Base-by-base conservation (phyloP, 352 stramenopile genomes). In the Phytophthora podocarpi region DNA sequence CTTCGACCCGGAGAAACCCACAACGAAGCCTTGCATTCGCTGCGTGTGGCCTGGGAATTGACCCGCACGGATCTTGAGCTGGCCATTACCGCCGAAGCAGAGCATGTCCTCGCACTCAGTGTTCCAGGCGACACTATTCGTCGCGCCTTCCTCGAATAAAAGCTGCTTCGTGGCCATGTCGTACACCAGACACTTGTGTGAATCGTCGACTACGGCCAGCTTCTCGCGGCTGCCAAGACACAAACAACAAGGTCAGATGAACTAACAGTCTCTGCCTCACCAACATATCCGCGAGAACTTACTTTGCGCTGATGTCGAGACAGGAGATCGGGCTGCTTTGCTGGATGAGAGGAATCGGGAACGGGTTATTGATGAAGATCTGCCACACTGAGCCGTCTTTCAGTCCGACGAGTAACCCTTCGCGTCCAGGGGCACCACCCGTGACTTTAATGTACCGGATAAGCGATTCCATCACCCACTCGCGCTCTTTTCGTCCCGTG, bases 331-430 rank as follows among this genome's bases (percentile, higher is more conserved):
- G 61, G 49, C 82, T 86, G 48, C 59, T 85, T 42, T 97, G 85
- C 45, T 94, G 84, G 58, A 98, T 93, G 11, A 98, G 67, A 40
- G 93, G 79, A 37, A 98, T 92, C 12, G 94, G 95, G 57, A 98
- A 98, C 30, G 93, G 83, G 61, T 98, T 98, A 70, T 98, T 90
- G 59, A 98, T 84, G 74, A 97, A 98, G 28, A 98, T 89, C 52
- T 97, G 91, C 64, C 94, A 90, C 5, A 98, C 85, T 0, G 77
- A 82, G 26, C 95, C 95, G 64, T 97, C 86, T 28, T 97, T 90
- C n/a, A 98, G 74, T 1, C 94, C 94, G 10, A 98, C 83, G 0
- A 98, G 77, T 20, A 98, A 55, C 0, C 88, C 93, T 72, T 98
- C 94, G 12, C 76, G 76, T 27, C 94, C 91, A 13, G 83, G 77